phyloP scores from a whole-genome alignment of 192 early-diverging fungal species.

The Rhizophagus prolifer region DNA sequence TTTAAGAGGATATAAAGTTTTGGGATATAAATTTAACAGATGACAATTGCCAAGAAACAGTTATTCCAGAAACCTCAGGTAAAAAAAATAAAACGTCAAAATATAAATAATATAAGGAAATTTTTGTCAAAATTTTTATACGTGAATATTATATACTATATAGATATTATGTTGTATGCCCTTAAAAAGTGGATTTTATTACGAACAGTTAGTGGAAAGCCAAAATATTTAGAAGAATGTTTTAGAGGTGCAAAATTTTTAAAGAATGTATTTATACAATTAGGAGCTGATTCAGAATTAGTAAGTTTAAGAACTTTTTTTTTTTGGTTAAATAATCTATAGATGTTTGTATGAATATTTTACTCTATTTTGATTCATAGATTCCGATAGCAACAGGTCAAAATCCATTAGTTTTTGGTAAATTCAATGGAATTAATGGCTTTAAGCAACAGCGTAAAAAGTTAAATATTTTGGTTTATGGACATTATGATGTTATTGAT shows the following conservation, averaged over 20 bases:
- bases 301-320: too few species aligned
- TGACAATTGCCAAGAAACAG: neutral
- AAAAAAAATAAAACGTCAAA: too few species aligned
- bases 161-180: constrained; percentile 58
- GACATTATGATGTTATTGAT: constrained; percentile 82
- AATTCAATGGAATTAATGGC: constrained; percentile 45
- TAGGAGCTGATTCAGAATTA: constrained; percentile 60
- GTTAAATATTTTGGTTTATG: constrained; percentile 65
- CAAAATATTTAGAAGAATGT: constrained; percentile 70
- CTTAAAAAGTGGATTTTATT: constrained; percentile 70
- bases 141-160: too few species aligned
- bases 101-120: too few species aligned
- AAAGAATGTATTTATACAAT: constrained; percentile 61
- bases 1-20: too few species aligned
- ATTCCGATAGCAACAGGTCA: constrained; percentile 59
- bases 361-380: constrained; percentile 26
- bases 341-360: neutral
- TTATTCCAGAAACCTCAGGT: too few species aligned
- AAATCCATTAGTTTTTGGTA: constrained; percentile 73
- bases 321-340: neutral
- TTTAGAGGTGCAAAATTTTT: constrained; percentile 71
- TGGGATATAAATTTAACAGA: constrained; percentile 25
- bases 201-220: constrained; percentile 65
- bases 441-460: constrained; percentile 29
- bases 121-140: too few species aligned